Evolutionary conservation across 306 rosid genomes (phyloP).

Genomic region (Astragalus glycyphyllos): DNA sequence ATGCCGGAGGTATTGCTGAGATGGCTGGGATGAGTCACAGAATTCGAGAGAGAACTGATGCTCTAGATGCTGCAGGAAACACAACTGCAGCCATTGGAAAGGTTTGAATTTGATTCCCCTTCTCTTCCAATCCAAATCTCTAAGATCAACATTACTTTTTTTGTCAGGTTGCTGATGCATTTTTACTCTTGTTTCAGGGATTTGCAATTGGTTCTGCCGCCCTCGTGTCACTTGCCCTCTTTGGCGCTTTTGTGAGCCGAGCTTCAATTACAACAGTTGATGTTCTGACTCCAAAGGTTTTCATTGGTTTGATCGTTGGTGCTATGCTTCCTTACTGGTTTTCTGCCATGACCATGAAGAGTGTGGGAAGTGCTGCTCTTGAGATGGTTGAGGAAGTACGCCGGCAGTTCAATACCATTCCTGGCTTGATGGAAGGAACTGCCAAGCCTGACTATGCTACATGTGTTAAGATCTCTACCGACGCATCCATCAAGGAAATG

Average conservation of each 20-base stretch:
- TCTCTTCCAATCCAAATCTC: background rate
- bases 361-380: constrained; percentile 96
- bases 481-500: constrained; percentile 96
- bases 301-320: constrained; percentile 87
- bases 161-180: constrained; percentile 31
- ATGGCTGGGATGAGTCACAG: constrained; percentile 99
- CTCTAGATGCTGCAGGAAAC: constrained; percentile 99
- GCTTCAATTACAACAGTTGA: constrained; percentile 76
- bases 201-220: constrained; percentile 98
- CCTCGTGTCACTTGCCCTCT: constrained; percentile 95
- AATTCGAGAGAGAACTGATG: constrained; percentile 95
- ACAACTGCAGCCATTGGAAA: constrained; percentile 98
- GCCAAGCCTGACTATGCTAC: constrained; percentile 93
- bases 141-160: background rate
- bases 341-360: constrained; percentile 99
- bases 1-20: constrained; percentile 99
- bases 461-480: constrained; percentile 93
- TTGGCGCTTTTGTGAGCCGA: constrained; percentile 97
- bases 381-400: constrained; percentile 99
- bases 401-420: constrained; percentile 89
- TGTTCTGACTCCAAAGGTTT: constrained; percentile 89
- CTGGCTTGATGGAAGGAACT: constrained; percentile 93
- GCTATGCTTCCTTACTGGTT: constrained; percentile 99
- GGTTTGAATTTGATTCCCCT: constrained; percentile 59
- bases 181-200: constrained; percentile 56